A percentile compares a stretch with the other conserved stretches of the same genome.
Evolutionary conservation across 495 filamentous ascomycete genomes (phyloP).

Genomic region (Cryomyces minteri): DNA sequence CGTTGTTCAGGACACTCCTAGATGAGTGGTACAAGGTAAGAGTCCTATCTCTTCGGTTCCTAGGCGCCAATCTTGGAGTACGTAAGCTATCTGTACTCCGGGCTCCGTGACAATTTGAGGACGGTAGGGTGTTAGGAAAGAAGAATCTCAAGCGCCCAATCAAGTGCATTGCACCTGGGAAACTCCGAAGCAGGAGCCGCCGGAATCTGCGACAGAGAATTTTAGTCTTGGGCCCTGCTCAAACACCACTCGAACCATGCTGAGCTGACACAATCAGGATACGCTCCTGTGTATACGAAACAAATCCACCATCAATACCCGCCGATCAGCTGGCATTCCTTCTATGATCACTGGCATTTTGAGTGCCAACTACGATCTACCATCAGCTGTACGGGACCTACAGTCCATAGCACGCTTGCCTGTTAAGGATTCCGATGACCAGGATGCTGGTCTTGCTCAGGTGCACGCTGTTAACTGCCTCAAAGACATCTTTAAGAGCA

Average conservation of each 20-base stretch:
- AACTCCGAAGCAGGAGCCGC: too few species aligned
- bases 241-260: neutral
- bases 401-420: constrained; percentile 36
- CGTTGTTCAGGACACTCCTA: constrained; percentile 24
- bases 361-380: constrained; percentile 33
- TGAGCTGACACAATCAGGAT: constrained; percentile 2
- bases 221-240: neutral
- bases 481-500: constrained; percentile 70
- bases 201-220: too few species aligned
- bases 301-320: constrained; percentile 59
- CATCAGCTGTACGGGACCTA: constrained; percentile 32
- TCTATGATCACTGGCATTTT: constrained; percentile 66
- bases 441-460: constrained; percentile 46
- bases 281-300: constrained; percentile 31
- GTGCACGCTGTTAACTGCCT: constrained; percentile 89
- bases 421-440: constrained; percentile 29
- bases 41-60: neutral
- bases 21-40: constrained; percentile 53
- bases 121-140: too few species aligned
- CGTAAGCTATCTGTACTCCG: too few species aligned
- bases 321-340: constrained; percentile 82
- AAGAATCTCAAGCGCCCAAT: neutral
- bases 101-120: too few species aligned
- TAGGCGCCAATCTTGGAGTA: too few species aligned
- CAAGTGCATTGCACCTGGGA: neutral